Evolutionary conservation across 2,329 filamentous ascomycete genomes (phyloP).

Genomic region (Ophiostoma quercus): DNA sequence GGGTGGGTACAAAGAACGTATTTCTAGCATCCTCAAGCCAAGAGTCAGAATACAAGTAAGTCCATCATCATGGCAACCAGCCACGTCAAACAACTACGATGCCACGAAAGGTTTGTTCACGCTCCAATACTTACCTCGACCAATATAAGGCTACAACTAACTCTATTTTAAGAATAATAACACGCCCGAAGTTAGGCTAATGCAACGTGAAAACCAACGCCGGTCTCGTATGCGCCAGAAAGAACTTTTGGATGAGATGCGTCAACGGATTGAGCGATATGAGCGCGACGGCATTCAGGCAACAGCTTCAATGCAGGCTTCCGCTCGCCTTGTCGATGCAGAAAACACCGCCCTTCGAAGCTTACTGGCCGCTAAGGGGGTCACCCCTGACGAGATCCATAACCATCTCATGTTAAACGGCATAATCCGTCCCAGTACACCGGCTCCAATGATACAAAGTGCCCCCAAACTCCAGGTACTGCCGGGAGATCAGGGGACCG

Average conservation of each 20-base stretch:
- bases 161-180: neutral
- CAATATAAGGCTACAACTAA: neutral
- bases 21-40: too few relatives aligned
- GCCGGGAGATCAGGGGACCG: neutral
- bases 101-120: neutral
- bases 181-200: neutral
- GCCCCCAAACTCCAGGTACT: neutral
- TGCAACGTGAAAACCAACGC: neutral
- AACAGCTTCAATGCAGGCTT: neutral
- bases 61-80: too few relatives aligned
- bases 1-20: too few relatives aligned
- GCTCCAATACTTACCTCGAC: neutral
- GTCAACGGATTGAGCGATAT: neutral
- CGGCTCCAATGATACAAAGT: neutral
- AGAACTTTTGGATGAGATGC: neutral
- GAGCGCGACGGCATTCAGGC: neutral
- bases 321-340: neutral
- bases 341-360: neutral
- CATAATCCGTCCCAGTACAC: neutral
- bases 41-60: too few relatives aligned
- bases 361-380: neutral
- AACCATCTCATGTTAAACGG: neutral
- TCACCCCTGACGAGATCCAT: neutral
- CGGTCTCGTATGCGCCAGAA: slow-evolving; percentile 1
- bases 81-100: neutral